These are phyloP conservation scores for Corymbia calophylla DNA, from an alignment of 441 rosid genomes.

Conservation along the genomic window DNA sequence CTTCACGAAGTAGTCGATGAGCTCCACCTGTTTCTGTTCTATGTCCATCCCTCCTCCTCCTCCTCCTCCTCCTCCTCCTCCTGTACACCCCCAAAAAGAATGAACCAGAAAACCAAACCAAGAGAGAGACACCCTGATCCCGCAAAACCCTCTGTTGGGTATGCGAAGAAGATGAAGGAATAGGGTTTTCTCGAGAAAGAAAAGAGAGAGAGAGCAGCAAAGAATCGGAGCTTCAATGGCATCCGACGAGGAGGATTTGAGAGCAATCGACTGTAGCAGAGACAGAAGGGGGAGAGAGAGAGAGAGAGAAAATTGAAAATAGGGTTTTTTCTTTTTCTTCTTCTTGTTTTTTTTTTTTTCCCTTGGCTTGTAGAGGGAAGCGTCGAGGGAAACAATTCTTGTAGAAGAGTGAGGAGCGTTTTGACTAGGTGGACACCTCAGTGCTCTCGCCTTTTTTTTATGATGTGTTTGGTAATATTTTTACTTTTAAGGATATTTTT, in stretches of 20 bases:
- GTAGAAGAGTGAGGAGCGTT: too few relatives aligned
- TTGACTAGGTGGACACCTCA: too few relatives aligned
- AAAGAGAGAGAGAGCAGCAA: neutral
- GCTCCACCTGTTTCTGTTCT: slow-evolving; percentile 80
- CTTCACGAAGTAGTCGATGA: slow-evolving; percentile 65
- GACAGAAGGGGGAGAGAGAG: slow-evolving; percentile 8
- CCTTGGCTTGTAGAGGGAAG: neutral
- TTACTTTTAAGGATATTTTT: too few relatives aligned
- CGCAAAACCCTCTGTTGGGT: neutral
- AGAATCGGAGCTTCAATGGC: neutral
- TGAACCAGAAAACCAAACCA: neutral
- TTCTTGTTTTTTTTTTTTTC: too few relatives aligned
- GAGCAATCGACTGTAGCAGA: neutral
- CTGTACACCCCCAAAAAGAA: neutral
- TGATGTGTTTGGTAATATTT: too few relatives aligned
- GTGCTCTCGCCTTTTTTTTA: too few relatives aligned
- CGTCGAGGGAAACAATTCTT: neutral
- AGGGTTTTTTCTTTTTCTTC: neutral
- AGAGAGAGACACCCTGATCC: neutral
- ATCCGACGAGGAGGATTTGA: neutral
- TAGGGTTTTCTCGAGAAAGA: neutral
- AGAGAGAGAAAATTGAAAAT: neutral
- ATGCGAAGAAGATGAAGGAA: neutral
- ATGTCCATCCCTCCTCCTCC: slow-evolving; percentile 52
- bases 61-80: neutral